Evolutionary conservation across 2,329 filamentous ascomycete genomes (phyloP), one percentile per base, ranked within the genome.

Genomic region (Arachnomyces sp.): DNA sequence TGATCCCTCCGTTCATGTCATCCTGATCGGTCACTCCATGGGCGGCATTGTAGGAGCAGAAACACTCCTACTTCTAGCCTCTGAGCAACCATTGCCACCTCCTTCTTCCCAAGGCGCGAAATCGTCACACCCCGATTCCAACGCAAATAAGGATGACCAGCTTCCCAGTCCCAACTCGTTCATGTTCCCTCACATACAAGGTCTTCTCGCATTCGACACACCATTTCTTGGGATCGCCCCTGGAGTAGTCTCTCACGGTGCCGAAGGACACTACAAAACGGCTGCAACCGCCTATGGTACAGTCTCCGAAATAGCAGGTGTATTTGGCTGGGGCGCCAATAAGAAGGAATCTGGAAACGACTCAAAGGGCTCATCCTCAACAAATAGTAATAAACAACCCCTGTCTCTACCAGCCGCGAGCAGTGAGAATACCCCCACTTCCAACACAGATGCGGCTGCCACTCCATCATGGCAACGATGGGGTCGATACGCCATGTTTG

Each of bases 1-100:
- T 47, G 86, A 93, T 45, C 87, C 88, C 4, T 87, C 82, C 0
- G 86, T 94, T 14, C 81, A 80, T 54, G 82, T 84, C 18, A 74
- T 94, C 34, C 74, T 95, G 12, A 69, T 93, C 42, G 89, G 89
- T 16, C 89, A 95, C 61, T 89, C 83, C 7, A 95, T 84, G 84
- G 84, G 84, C 51, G 92, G 92, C 52, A 95, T 96, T 53, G 88
- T 96, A 34, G 90, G 87, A 8, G 90, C 88, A 28, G 92, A 96
- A 58, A 83, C 87, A 11, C 72, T 90, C 47, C 76, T 95, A 51
- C 74, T 81, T 31, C 74, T 96, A 38, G 64, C 84, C 32, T 74
- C 79, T 44, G 84, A 85, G 49, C 71, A 78, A 44, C 71, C 74
- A 49, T 62, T 70, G 34, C 57, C 60, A 30, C 47, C 58, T 17